Evolutionary conservation across 1,284 basidiomycete genomes (phyloP), one percentile per base, ranked within the genome.

Genomic region (Anthracocystis walkeri): DNA sequence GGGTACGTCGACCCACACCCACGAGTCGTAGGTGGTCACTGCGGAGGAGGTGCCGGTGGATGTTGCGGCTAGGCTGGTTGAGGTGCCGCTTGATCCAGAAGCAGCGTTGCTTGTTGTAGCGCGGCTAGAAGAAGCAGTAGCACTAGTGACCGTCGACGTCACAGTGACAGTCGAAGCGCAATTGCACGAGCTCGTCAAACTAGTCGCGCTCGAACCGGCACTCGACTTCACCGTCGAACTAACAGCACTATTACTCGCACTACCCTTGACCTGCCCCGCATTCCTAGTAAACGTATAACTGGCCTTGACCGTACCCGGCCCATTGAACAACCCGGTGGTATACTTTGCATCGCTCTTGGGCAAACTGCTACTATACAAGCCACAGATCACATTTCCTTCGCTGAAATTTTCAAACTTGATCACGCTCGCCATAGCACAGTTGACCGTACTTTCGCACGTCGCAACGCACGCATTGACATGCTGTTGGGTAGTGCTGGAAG

Each of bases 381-480:
- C 65, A 21, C 72, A 75, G 25, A 75, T 58, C 5, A 65, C 58
- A 14, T 58, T 65, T 4, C 72, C 72, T 35, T 75, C 65, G 10
- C 58, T 2, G 20, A 63, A 70, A n/a, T 52, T 25, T 14, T 25
- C 29, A 33, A 75, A 75, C 52, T 33, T 58, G 46, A 75, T 63
- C 33, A 75, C n/a, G 7, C 27, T 25, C 21, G 67, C 66, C 66
- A 75, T 70, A 16, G 72, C 54, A 56, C 72, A 75, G 0, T 20
- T n/a, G 0, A 33, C 33, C 4, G 62, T 63, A 8, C 33, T 41
- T 2, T 70, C 62, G 38, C 71, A 74, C 7, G 42, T 46, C 1
- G 23, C 18, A 7, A 50, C 35, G 27, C 71, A 74, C 4, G 48
- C 27, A 44, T 68, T 46, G 25, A 74, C 58, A 27, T 65, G 42